These are phyloP conservation scores for Cystoisospora suis DNA, from an alignment of 169 alveolate species.

Conservation along the genomic window DNA sequence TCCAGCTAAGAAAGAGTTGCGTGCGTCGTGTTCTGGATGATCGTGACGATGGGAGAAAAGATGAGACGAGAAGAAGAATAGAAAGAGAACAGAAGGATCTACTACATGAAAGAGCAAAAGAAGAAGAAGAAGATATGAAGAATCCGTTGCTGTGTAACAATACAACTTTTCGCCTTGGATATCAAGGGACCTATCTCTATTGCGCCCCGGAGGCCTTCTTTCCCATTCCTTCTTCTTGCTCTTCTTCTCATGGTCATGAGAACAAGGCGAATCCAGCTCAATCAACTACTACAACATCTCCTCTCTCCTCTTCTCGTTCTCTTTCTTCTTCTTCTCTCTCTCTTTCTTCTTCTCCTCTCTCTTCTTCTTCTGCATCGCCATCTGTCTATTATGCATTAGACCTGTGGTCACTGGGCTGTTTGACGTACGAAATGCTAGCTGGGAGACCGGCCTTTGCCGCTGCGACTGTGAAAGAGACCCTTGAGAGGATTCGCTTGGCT, in stretches of 20 bases:
- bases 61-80: too few species aligned
- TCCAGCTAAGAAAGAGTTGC: too few species aligned
- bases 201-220: too few species aligned
- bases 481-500: not conserved
- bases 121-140: too few species aligned
- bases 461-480: not conserved
- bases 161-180: too few species aligned
- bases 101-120: too few species aligned
- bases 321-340: not conserved
- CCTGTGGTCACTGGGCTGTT: constrained; percentile 99
- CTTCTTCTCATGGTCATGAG: not conserved
- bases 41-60: too few species aligned
- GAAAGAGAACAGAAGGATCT: too few species aligned
- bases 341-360: not conserved
- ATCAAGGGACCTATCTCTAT: too few species aligned
- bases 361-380: not conserved
- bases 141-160: too few species aligned
- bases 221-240: not conserved
- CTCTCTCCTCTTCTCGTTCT: not conserved
- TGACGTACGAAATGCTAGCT: constrained; percentile 93
- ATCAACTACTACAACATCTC: not conserved
- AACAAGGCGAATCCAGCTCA: too few species aligned
- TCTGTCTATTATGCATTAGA: constrained; percentile 80
- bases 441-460: constrained; percentile 98
- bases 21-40: too few species aligned